phyloP scores from a whole-genome alignment of 1,284 basidiomycete genomes.

The Ceratobasidium sp. region DNA sequence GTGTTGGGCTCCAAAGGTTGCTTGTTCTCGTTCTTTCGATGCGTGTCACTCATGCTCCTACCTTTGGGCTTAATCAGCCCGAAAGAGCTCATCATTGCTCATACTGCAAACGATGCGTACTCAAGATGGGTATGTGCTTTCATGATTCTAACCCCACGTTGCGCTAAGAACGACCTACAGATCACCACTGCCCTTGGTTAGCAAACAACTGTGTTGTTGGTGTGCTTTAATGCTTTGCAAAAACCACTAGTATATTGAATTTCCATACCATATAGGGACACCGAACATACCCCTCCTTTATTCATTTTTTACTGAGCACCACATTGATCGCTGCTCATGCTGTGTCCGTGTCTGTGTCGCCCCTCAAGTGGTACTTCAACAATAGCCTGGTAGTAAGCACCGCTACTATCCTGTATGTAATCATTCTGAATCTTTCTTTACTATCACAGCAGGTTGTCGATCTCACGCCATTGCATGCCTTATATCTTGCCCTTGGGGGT shows the following conservation, averaged over 20 bases:
- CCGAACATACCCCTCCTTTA: conserved; percentile 84
- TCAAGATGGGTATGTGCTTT: conserved; percentile 77
- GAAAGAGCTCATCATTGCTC: conserved; percentile 86
- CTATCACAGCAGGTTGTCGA: conserved; percentile 53
- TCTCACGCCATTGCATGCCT: conserved; percentile 71
- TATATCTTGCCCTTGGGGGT: conserved; percentile 70
- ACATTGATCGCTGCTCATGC: conserved; percentile 72
- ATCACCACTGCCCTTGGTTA: conserved; percentile 91
- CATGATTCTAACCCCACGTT: conserved; percentile 40
- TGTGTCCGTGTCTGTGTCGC: conserved; percentile 61
- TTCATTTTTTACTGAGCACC: conserved; percentile 78
- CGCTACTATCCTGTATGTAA: not conserved
- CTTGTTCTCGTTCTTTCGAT: too few species aligned
- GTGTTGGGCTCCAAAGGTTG: conserved; percentile 26
- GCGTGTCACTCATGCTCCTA: not conserved
- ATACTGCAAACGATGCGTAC: conserved; percentile 76
- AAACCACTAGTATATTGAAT: not conserved
- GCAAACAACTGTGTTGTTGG: conserved; percentile 78
- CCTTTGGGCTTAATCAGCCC: conserved; percentile 56
- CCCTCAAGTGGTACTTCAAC: conserved; percentile 69
- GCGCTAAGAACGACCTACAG: conserved; percentile 51
- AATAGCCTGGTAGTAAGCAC: conserved; percentile 64
- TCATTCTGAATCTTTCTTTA: not conserved
- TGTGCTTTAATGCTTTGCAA: conserved; percentile 38
- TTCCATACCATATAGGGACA: conserved; percentile 64